Evolutionary conservation across 1,284 basidiomycete species (phyloP), one percentile per base, ranked within the genome.

Genomic region (Fomitiporia mediterranea): DNA sequence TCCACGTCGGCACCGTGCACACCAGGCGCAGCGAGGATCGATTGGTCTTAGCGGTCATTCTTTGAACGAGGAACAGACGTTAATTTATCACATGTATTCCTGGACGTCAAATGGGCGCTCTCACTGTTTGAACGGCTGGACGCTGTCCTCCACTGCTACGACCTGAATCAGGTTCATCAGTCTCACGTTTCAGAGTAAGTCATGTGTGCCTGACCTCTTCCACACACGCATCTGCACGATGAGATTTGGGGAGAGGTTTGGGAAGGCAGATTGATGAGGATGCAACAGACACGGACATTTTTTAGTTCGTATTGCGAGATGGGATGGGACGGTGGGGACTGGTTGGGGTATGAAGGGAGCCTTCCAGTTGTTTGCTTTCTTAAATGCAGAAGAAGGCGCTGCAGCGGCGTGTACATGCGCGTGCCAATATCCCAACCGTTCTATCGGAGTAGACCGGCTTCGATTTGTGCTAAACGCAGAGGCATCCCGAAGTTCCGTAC

Each of bases 1-100:
- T 79, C 75, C 80, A 83, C 28, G 82, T 86, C 2, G 84, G 84
- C 25, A 87, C 72, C 13, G 79, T 79, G 69, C 84, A 86, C 57
- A 81, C 74, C 37, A 87, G 71, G 37, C 79, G 74, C 23, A 77
- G 69, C 17, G 72, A 68, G 71, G 42, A 37, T 46, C 69, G 62
- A 62, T 72, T 60, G 67, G 70, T 67, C 63, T 72, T 63, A 70
- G 74, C 51, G 69, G 79, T 63, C 65, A 77, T 56, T 73, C 69
- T 68, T 72, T 67, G 52, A 70, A 62, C 28, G 17, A 46, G 38
- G 49, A 47, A 37, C 19, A 56, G 57, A 25, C 23, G 25, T n/a
- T 15, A 51, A 48, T 34, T 5, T n/a, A 40, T n/a, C 11, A 13
- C n/a, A 17, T 35, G 19, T 25, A 37, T 15, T 9, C n/a, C 28